These are phyloP conservation scores for Cladophialophora carrionii DNA, from an alignment of 2,329 filamentous ascomycete genomes.

Conservation along the genomic window DNA sequence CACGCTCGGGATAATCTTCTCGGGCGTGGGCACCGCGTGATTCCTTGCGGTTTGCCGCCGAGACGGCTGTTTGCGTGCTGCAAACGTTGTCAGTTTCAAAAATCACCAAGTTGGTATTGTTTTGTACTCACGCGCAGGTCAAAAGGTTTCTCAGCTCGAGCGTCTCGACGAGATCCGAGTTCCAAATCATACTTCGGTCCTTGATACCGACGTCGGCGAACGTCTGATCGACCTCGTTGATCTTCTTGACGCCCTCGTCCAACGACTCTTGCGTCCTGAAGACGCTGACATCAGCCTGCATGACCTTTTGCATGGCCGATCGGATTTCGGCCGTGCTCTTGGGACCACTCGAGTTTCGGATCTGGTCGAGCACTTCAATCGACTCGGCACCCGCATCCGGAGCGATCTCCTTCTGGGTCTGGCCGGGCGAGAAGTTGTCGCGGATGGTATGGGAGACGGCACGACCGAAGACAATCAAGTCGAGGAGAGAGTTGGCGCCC, in stretches of 20 bases:
- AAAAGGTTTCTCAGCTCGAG: constrained; percentile 92
- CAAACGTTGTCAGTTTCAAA: background rate
- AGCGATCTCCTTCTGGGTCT: constrained; percentile 75
- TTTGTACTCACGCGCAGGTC: constrained; percentile 81
- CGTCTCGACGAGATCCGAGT: constrained; percentile 90
- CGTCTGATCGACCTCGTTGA: constrained; percentile 74
- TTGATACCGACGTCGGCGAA: constrained; percentile 81
- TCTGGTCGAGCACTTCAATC: constrained; percentile 64
- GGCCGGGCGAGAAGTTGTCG: constrained; percentile 85
- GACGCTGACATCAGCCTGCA: constrained; percentile 90
- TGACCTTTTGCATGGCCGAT: constrained; percentile 86
- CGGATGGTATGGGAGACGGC: constrained; percentile 96
- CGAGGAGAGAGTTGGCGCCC: constrained; percentile 95
- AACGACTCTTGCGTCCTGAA: constrained; percentile 84
- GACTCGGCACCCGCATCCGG: constrained; percentile 87
- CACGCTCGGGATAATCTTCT: constrained; percentile 93
- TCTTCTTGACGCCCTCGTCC: constrained; percentile 81
- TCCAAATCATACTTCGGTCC: constrained; percentile 97
- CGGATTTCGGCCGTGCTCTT: constrained; percentile 82
- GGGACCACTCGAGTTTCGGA: constrained; percentile 75
- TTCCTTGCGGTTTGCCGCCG: constrained; percentile 93
- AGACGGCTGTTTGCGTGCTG: constrained; percentile 75
- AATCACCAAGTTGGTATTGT: background rate
- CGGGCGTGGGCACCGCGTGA: constrained; percentile 95
- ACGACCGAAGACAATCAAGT: constrained; percentile 96